Evolutionary conservation across 1,139 yeast genomes (phyloP).

Genomic region (Geotrichum europaeum): DNA sequence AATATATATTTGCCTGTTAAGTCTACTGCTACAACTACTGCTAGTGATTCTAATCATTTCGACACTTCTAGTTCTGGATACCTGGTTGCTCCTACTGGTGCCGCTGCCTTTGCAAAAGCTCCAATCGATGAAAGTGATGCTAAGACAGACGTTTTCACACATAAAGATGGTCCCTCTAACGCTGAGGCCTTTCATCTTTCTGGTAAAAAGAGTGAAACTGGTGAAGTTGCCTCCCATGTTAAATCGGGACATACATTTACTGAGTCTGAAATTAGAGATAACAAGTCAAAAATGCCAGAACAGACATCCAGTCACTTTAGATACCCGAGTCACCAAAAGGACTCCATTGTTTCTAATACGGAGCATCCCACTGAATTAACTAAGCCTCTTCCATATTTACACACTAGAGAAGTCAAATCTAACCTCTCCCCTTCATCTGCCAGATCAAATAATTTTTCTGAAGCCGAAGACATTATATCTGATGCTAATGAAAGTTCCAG

Average conservation of each 20-base stretch:
- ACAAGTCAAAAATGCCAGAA: not conserved
- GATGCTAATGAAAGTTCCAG: not conserved
- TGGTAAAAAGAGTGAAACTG: not conserved
- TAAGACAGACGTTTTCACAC: too few species aligned
- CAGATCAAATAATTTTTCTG: not conserved
- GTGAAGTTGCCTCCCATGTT: not conserved
- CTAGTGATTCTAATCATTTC: too few species aligned
- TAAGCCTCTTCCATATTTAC: not conserved
- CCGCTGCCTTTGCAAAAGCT: too few species aligned
- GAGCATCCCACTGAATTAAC: not conserved
- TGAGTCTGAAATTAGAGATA: not conserved
- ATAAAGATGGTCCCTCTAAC: too few species aligned
- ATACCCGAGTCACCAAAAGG: not conserved
- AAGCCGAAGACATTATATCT: not conserved
- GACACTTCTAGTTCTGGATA: too few species aligned
- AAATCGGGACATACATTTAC: not conserved
- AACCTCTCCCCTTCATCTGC: not conserved
- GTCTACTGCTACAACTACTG: too few species aligned
- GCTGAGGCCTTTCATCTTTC: too few species aligned
- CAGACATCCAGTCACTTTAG: not conserved
- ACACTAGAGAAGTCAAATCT: not conserved
- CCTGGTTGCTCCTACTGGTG: too few species aligned
- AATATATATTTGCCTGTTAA: too few species aligned
- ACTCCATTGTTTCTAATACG: not conserved
- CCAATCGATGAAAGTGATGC: too few species aligned